These are phyloP conservation scores for Cornus controversa DNA, from an alignment of 148 eudicot species.

Conservation along the genomic window DNA sequence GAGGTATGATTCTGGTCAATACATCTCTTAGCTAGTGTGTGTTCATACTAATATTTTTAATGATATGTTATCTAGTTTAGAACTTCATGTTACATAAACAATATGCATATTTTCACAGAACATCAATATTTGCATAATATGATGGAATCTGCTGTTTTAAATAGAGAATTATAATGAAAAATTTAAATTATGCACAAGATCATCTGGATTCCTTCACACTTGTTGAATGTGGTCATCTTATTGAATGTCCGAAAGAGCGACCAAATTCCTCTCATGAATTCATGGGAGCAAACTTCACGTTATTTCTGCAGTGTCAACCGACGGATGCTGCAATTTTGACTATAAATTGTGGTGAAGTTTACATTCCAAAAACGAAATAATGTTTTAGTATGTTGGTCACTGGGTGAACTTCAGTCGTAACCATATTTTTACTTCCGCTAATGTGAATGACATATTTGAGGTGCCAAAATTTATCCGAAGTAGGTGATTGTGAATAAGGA, in stretches of 20 bases:
- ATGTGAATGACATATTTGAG: neutral
- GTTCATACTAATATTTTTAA: neutral
- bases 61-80: neutral
- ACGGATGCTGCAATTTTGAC: neutral
- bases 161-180: neutral
- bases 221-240: neutral
- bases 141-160: neutral
- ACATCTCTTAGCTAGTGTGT: neutral
- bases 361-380: neutral
- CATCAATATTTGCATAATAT: neutral
- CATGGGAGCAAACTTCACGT: neutral
- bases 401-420: neutral
- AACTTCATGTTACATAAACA: neutral
- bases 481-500: neutral
- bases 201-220: neutral
- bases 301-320: neutral
- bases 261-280: neutral
- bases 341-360: neutral
- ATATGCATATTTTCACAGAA: neutral
- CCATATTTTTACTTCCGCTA: neutral
- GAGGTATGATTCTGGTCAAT: constrained; percentile 42
- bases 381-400: neutral
- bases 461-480: neutral
- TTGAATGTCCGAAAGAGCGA: neutral
- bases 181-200: neutral